These are phyloP conservation scores for Phyllosticta capitalensis DNA, from an alignment of 2,329 filamentous ascomycete species.

Conservation along the genomic window DNA sequence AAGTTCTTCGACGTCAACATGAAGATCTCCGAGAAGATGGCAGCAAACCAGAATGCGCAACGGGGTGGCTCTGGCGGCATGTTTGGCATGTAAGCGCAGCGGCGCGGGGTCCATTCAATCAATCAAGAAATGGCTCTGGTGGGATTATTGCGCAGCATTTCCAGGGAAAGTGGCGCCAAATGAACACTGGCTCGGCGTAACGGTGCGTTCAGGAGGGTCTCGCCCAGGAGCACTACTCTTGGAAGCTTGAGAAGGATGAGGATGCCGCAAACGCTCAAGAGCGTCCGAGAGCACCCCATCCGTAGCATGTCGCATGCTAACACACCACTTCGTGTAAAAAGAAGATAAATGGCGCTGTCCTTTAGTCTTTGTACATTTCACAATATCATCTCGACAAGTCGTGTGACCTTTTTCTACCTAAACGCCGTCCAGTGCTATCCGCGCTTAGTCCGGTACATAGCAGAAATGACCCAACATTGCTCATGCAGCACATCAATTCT, in stretches of 20 bases:
- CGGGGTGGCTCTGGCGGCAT: conserved; percentile 42
- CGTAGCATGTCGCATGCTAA: neutral
- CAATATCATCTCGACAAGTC: neutral
- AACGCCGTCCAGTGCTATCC: neutral
- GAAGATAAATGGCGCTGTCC: neutral
- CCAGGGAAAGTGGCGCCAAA: neutral
- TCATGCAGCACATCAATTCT: neutral
- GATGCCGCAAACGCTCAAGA: neutral
- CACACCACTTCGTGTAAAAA: neutral
- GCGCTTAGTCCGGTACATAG: neutral
- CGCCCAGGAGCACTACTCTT: neutral
- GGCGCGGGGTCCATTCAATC: neutral
- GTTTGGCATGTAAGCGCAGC: conserved; percentile 58
- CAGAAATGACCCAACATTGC: neutral
- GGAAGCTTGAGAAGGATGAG: neutral
- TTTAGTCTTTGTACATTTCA: neutral
- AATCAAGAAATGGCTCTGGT: neutral
- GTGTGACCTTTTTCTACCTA: neutral
- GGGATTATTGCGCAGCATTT: neutral
- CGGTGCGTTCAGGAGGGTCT: neutral
- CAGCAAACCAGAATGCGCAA: conserved; percentile 67
- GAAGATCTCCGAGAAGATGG: conserved; percentile 96
- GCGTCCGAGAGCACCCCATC: neutral
- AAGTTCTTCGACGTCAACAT: conserved; percentile 99
- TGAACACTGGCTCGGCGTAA: neutral